Evolutionary conservation across 2,329 filamentous ascomycete species (phyloP).

Genomic region (Colletotrichum sidae): DNA sequence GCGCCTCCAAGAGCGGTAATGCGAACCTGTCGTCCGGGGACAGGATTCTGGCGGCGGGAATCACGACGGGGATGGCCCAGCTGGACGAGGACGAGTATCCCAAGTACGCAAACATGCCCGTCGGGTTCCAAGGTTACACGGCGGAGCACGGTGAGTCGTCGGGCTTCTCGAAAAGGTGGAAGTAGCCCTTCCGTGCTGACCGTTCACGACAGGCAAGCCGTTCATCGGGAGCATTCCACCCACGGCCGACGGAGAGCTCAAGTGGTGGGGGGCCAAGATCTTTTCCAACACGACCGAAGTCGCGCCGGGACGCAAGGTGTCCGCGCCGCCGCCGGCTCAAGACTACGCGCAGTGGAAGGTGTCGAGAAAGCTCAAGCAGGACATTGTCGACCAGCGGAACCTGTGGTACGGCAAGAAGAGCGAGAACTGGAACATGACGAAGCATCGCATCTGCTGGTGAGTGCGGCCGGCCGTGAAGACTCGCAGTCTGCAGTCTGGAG

Average conservation of each 20-base stretch:
- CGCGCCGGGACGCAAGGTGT: conserved; percentile 64
- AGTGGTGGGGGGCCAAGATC: conserved; percentile 72
- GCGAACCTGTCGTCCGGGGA: conserved; percentile 62
- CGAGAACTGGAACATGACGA: conserved; percentile 67
- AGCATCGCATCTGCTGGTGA: conserved; percentile 76
- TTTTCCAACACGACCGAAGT: conserved; percentile 67
- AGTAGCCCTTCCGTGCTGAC: conserved; percentile 34
- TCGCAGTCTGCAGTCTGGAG: too few species aligned
- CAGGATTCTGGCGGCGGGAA: conserved; percentile 69
- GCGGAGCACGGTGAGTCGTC: conserved; percentile 45
- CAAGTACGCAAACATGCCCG: conserved; percentile 61
- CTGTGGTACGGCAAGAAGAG: conserved; percentile 70
- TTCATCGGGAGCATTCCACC: conserved; percentile 70
- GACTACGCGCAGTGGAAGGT: conserved; percentile 76
- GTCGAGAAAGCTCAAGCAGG: conserved; percentile 63
- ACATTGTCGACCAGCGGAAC: conserved; percentile 67
- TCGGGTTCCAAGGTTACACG: conserved; percentile 55
- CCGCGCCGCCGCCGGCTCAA: conserved; percentile 63
- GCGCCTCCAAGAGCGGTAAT: conserved; percentile 59
- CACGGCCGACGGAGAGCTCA: conserved; percentile 61
- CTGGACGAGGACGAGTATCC: conserved; percentile 60
- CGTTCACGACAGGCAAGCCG: conserved; percentile 52
- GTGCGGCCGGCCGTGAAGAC: conserved; percentile 39
- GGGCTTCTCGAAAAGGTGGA: conserved; percentile 41
- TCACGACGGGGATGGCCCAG: conserved; percentile 68